Conservation (phyloP, 768 basidiomycete genomes). For the Pholiota molesta region DNA sequence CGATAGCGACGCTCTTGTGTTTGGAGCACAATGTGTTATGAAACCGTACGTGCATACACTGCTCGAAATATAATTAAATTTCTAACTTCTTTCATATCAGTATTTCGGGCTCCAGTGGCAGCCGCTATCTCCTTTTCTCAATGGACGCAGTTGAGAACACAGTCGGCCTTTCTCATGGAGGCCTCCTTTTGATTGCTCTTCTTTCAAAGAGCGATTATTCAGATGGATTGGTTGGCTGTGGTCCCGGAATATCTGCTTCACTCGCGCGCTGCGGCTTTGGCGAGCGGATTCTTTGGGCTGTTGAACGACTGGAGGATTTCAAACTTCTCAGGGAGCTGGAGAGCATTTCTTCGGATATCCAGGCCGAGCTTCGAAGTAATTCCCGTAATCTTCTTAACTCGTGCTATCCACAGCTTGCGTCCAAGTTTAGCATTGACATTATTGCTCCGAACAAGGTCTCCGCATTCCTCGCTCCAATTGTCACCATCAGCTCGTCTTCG, state of each 20-base stretch:
- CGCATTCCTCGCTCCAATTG: not conserved
- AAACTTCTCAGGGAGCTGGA: not conserved
- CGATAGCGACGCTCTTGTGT: constrained; percentile 72
- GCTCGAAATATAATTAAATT: not conserved
- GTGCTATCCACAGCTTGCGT: not conserved
- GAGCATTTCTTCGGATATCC: not conserved
- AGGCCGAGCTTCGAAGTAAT: not conserved
- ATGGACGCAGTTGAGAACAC: not conserved
- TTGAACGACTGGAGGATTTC: not conserved
- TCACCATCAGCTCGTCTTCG: not conserved
- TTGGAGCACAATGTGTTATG: constrained; percentile 63
- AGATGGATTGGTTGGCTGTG: not conserved
- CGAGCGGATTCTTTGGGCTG: not conserved
- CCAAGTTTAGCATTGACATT: not conserved
- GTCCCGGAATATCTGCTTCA: not conserved
- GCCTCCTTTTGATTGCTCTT: not conserved
- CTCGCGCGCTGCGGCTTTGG: constrained; percentile 2
- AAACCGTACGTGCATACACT: constrained; percentile 40
- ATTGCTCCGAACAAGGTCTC: not conserved
- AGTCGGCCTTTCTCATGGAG: not conserved
- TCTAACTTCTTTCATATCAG: not conserved
- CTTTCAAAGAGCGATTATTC: constrained; percentile 4
- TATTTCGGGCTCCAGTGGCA: too few relatives aligned
- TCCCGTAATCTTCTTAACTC: not conserved
- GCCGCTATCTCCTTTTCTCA: too few relatives aligned